These are phyloP conservation scores for Entomortierella chlamydospora DNA, from an alignment of 192 early-diverging fungal genomes.

Conservation along the genomic window DNA sequence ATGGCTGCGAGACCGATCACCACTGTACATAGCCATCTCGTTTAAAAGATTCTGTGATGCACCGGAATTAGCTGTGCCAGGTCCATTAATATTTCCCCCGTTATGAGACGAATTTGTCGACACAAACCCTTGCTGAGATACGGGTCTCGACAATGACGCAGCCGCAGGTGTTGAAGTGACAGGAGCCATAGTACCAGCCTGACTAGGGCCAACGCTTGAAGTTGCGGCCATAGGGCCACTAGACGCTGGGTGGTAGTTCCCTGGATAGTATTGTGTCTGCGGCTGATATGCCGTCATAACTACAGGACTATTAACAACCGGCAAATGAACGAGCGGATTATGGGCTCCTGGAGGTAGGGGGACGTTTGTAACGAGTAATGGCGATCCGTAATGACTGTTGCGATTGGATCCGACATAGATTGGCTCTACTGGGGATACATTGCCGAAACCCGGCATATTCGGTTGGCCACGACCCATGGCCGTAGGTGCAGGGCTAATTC, in stretches of 20 bases:
- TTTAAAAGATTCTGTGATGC: not conserved
- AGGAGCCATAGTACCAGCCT: not conserved
- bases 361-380: conserved; percentile 24
- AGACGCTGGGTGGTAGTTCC: not conserved
- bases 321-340: conserved; percentile 36
- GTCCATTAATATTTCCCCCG: not conserved
- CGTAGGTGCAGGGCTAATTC: conserved; percentile 19
- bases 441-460: conserved; percentile 1
- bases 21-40: conserved; percentile 14
- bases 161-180: not conserved
- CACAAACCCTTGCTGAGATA: conserved; percentile 29
- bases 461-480: not conserved
- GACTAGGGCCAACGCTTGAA: not conserved
- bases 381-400: conserved; percentile 37
- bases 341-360: conserved; percentile 38
- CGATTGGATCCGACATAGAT: conserved; percentile 5
- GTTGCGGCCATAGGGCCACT: not conserved
- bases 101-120: not conserved
- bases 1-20: conserved; percentile 12
- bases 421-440: not conserved
- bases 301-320: not conserved
- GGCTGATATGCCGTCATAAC: conserved; percentile 11
- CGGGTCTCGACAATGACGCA: conserved; percentile 2
- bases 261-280: conserved; percentile 34
- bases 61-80: not conserved